A percentile compares a stretch with the other conserved stretches of the same genome.
Conservation (phyloP, 352 stramenopile species). For the Achlya hypogyna region DNA sequence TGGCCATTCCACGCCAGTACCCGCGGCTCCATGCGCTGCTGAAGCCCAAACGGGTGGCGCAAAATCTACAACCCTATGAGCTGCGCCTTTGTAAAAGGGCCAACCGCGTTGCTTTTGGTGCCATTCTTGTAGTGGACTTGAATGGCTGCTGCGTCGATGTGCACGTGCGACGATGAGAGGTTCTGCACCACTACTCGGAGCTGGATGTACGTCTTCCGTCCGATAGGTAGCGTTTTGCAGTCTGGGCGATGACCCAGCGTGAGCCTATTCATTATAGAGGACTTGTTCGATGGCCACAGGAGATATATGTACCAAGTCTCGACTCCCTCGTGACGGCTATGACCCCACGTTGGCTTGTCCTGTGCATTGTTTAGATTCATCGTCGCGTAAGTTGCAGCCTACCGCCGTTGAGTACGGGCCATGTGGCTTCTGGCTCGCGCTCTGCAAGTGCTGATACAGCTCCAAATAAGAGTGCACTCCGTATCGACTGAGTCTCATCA, state of each 20-base stretch:
- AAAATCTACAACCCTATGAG: not conserved
- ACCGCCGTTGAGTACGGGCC: conserved; percentile 62
- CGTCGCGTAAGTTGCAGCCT: not conserved
- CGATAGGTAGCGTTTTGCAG: conserved; percentile 36
- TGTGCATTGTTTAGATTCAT: not conserved
- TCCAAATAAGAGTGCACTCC: conserved; percentile 43
- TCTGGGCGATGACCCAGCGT: conserved; percentile 60
- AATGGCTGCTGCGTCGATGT: conserved; percentile 49
- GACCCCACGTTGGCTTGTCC: conserved; percentile 61
- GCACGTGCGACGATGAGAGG: conserved; percentile 38
- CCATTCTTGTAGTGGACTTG: conserved; percentile 65
- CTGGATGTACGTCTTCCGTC: conserved; percentile 39
- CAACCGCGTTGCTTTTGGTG: conserved; percentile 36
- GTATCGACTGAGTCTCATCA: conserved; percentile 13
- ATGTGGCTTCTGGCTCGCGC: conserved; percentile 41
- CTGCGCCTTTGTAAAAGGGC: conserved; percentile 17
- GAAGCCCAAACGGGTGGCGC: not conserved
- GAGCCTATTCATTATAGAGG: conserved; percentile 24
- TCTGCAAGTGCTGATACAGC: conserved; percentile 53
- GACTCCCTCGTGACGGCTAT: conserved; percentile 45
- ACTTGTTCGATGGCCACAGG: not conserved
- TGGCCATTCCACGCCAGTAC: conserved; percentile 51
- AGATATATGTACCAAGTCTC: conserved; percentile 33
- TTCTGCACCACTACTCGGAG: conserved; percentile 66
- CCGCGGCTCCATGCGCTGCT: conserved; percentile 29